Conservation (phyloP, 2,329 filamentous ascomycete species). For the Nemania sp. region DNA sequence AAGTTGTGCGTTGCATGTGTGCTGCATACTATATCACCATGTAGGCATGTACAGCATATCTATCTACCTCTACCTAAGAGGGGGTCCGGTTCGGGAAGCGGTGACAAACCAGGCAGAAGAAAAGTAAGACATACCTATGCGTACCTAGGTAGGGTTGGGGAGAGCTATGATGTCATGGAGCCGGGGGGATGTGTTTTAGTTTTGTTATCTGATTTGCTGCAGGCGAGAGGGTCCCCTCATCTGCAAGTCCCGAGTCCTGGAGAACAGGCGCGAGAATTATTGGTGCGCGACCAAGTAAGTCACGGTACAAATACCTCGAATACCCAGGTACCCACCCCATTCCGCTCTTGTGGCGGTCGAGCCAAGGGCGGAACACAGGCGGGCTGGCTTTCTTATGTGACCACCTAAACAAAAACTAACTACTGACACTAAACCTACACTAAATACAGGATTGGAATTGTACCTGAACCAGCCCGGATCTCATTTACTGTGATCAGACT, state of each 20-base stretch:
- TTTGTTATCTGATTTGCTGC: constrained; percentile 24
- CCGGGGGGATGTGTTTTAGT: background rate
- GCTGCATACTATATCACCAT: background rate
- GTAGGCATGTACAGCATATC: background rate
- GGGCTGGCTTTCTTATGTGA: too few species aligned
- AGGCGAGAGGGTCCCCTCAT: background rate
- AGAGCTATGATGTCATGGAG: constrained; percentile 28
- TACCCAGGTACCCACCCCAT: background rate
- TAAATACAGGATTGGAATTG: background rate
- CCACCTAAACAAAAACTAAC: background rate
- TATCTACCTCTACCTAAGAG: background rate
- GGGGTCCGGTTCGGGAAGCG: constrained; percentile 2
- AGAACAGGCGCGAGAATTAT: background rate
- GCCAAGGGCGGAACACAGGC: constrained; percentile 1
- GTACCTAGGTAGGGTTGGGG: background rate
- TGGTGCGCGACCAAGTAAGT: background rate
- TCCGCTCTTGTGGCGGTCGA: background rate
- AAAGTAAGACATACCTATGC: constrained; percentile 10
- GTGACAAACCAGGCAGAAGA: constrained; percentile 19
- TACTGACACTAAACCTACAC: background rate
- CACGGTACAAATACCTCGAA: background rate
- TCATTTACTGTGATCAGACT: background rate
- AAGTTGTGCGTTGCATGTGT: background rate
- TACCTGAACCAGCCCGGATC: background rate
- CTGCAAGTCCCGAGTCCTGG: constrained; percentile 5